Base-by-base conservation (phyloP, 2,329 filamentous ascomycete species). In the Aureobasidium sp. region DNA sequence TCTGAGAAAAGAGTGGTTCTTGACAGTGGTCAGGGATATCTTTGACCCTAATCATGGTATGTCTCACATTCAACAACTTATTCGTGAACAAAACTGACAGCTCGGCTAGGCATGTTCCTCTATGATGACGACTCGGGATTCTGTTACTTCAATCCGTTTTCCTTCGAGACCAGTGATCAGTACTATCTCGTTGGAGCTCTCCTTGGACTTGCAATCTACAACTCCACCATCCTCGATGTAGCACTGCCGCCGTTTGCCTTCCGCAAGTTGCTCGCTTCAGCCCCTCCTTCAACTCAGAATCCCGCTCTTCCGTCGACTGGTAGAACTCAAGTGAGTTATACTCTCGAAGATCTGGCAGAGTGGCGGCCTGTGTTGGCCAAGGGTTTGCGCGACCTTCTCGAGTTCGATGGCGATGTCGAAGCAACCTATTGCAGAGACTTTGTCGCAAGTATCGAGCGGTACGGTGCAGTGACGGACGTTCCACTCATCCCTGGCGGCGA, bases 111-210 rank as follows among this genome's bases (percentile, higher is more conserved):
- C n/a, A 85, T 97, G 75, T 97, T 97, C 72, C 79, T 89, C 8
- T 96, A 96, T 73, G 92, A 96, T 65, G 90, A 96, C 57, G 91
- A 96, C 69, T 96, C 92, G 3, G 84, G 85, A 51, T 91, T 89
- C 71, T 96, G 92, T 75, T 97, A 96, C 74, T 97, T 97, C 77
- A 96, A 96, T 71, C 89, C 92, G 0, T 85, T 87, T 71, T 90
- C 89, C 17, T 92, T 96, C 68, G 92, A 96, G 72, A 92, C 90
- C 0, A 92, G 90, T 0, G 91, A 96, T 70, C 91, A 96, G 67
- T 97, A 90, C 74, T 96, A 94, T 71, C 81, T 96, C 26, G 89
- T 97, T 32, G 92, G 92, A 0, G 90, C 94, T 13, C 82, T 96
- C 8, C 82, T 97, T 61, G 92, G 92, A 0, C 79, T 97, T 63